A percentile compares a stretch with the other conserved stretches of the same genome.
Evolutionary conservation across 768 basidiomycete species (phyloP).

Genomic region (Xerocomus potaroensis): DNA sequence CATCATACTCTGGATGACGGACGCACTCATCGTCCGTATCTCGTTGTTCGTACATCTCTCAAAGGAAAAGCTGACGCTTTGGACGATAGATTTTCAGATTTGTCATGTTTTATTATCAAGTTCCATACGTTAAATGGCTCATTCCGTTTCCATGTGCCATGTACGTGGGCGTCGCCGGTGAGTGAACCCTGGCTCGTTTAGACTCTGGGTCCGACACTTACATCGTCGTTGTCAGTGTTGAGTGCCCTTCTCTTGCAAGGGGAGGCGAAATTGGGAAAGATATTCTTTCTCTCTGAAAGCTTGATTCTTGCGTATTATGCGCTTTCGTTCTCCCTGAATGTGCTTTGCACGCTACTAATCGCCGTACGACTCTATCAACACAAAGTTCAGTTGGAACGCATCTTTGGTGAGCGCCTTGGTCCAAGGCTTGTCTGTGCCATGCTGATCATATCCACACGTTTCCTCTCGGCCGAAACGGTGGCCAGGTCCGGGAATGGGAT

Average conservation of each 20-base stretch:
- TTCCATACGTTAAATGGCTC: constrained; percentile 21
- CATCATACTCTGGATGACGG: constrained; percentile 30
- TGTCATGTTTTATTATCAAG: constrained; percentile 19
- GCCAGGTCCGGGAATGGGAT: constrained; percentile 11
- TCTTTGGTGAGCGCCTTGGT: constrained; percentile 22
- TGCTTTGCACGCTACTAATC: constrained; percentile 21
- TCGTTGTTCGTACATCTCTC: not conserved
- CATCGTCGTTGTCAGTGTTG: constrained; percentile 9
- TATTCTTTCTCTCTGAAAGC: constrained; percentile 21
- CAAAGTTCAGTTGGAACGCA: constrained; percentile 18
- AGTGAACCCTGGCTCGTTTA: not conserved
- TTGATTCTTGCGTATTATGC: constrained; percentile 21
- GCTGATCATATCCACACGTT: not conserved
- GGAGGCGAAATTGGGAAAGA: constrained; percentile 14
- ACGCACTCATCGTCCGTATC: constrained; percentile 25
- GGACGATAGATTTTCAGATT: constrained; percentile 21
- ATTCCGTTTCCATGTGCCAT: constrained; percentile 24
- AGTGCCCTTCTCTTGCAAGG: constrained; percentile 17
- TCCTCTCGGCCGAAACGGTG: not conserved
- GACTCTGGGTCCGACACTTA: not conserved
- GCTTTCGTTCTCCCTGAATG: constrained; percentile 24
- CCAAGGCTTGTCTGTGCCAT: not conserved
- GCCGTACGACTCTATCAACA: constrained; percentile 24
- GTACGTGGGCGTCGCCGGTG: constrained; percentile 23
- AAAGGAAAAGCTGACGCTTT: not conserved